These are phyloP conservation scores for Ganoderma resinaceum DNA, from an alignment of 1,284 basidiomycete genomes.

Conservation along the genomic window DNA sequence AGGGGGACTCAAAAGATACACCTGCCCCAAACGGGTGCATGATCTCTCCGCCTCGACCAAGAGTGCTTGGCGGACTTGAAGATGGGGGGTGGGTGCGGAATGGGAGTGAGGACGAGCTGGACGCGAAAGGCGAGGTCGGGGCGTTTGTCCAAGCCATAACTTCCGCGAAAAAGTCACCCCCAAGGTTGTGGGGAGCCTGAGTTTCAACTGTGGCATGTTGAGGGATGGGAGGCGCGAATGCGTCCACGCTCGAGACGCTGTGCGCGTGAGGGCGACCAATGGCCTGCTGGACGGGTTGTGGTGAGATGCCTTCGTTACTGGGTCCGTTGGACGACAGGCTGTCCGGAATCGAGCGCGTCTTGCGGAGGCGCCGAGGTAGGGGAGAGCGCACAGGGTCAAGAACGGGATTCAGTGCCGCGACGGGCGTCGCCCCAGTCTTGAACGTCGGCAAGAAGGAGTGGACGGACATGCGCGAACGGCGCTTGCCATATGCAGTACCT, in stretches of 20 bases:
- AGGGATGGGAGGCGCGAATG: conserved; percentile 46
- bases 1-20: conserved; percentile 66
- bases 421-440: conserved; percentile 46
- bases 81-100: conserved; percentile 31
- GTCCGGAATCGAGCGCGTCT: conserved; percentile 75
- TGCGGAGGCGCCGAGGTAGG: conserved; percentile 60
- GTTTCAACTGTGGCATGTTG: conserved; percentile 10
- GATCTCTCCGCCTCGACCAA: conserved; percentile 35
- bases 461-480: conserved; percentile 72
- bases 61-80: conserved; percentile 21
- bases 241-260: conserved; percentile 77
- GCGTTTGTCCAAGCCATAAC: conserved; percentile 64
- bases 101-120: conserved; percentile 41
- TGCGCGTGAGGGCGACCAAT: conserved; percentile 75
- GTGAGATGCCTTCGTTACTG: conserved; percentile 17
- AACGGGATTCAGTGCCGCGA: conserved; percentile 30
- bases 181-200: not conserved
- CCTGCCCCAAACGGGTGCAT: conserved; percentile 71
- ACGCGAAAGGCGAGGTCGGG: conserved; percentile 45
- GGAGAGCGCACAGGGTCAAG: conserved; percentile 40
- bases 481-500: conserved; percentile 38
- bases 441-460: conserved; percentile 66
- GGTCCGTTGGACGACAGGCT: conserved; percentile 15
- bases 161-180: conserved; percentile 67
- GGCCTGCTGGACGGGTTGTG: conserved; percentile 32